Evolutionary conservation across 257 asterid genomes (phyloP), one percentile per base, ranked within the genome.

Genomic region (Datura wrightii): DNA sequence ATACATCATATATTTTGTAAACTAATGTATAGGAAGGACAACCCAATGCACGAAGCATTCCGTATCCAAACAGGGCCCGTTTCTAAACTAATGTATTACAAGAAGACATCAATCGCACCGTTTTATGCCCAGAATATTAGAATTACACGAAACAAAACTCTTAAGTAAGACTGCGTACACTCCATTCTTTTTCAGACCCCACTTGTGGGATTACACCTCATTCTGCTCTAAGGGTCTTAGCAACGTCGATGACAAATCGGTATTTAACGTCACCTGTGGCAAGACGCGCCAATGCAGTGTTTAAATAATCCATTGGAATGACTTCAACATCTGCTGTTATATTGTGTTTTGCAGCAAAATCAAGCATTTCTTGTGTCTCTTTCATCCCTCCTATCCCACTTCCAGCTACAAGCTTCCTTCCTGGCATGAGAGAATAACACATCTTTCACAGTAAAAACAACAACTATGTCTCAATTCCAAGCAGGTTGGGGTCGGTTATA

Each of bases 201-300:
- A 24, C 31, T 24, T 24, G n/a, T 65, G 5, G 10, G 19, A 13
- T 36, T 11, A 36, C 0, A 65, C 19, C 31, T 39, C 72, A 65
- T 2, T 65, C 44, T 65, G 10, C n/a, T 65, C 5, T 8, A 7
- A 14, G 52, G 14, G 52, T 67, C 52, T 67, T 67, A 1, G 14
- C 91, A 44, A 90, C 16, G 59, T 90, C 91, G 3, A 90, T 85
- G 14, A 89, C 92, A 63, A 90, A 90, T 2, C 92, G 85, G 18
- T 85, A 85, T 11, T 71, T 39, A 19, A 80, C 83, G 14, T 80
- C 85, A 2, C 55, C 48, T 42, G 31, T 80, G 37, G 15, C 4
- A 7, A 85, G 87, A 34, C 87, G 85, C 0, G 80, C 24, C 52
- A 85, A 1, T 11, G 87, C 87, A 55, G 63, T 81, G 46, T 85